Evolutionary conservation across 2,329 filamentous ascomycete genomes (phyloP), one percentile per base, ranked within the genome.

Genomic region (Lachnellula subtilissima): DNA sequence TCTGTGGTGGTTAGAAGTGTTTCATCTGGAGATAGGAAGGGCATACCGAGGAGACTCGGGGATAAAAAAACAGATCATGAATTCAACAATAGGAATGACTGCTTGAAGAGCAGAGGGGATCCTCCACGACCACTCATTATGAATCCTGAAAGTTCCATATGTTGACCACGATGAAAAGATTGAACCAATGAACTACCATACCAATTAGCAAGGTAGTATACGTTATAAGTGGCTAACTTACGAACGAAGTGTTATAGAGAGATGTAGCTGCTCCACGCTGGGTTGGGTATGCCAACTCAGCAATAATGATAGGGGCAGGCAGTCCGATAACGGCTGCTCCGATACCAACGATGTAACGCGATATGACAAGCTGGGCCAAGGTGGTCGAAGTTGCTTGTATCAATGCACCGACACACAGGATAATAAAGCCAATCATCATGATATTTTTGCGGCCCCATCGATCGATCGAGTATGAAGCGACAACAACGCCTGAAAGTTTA

Each of bases 211-310:
- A 8, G 8, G 9, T 9, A 3, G 28, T 28, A 28, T 32, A 32
- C 8, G 28, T 3, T 32, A 32, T 48, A 8, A 32, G 15, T 15
- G 8, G 19, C 32, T 32, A 48, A 32, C 28, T 32, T 32, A 32
- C 28, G 46, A n/a, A 23, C 3, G 22, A 23, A 32, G 8, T 23
- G 2, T 23, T 14, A 15, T 48, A 48, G 15, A 25, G 23, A n/a
- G 46, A 32, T 23, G 9, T n/a, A 32, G 22, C n/a, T 23, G 17
- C n/a, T 48, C 77, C 72, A 46, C 79, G 75, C 61, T 82, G 78
- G 57, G 79, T 81, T 0, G 79, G 79, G 60, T 81, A 76, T 0
- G 74, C 76, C 8, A 82, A 67, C 55, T 82, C 80, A 61, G 75
- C 77, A 4, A 82, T 75, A 57, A 82, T 66, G 3, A 75, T 72